Conservation (phyloP, 441 rosid genomes). For the Euphorbia corollata region DNA sequence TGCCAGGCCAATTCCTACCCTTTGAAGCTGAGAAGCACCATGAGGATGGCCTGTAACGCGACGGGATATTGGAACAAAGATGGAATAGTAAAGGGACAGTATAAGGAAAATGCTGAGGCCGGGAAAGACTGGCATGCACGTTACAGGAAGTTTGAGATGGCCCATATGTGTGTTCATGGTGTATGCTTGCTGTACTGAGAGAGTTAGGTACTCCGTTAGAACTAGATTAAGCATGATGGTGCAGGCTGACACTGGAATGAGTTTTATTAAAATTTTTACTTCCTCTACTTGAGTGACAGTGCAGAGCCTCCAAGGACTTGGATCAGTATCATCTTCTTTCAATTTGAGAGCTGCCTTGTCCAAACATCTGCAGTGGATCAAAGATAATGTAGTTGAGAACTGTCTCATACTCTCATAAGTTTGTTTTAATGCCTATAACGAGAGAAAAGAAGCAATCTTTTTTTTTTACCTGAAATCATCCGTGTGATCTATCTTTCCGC, state of each 20-base stretch:
- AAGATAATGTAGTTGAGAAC: background rate
- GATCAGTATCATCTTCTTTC: slow-evolving; percentile 63
- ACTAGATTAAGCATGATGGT: slow-evolving; percentile 57
- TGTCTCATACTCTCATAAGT: background rate
- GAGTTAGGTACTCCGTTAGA: slow-evolving; percentile 78
- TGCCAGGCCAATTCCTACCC: slow-evolving; percentile 81
- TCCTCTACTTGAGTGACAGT: slow-evolving; percentile 95
- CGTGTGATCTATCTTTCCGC: slow-evolving; percentile 69
- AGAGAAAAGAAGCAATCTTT: background rate
- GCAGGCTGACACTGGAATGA: slow-evolving; percentile 75
- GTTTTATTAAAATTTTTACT: slow-evolving; percentile 71
- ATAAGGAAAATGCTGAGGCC: slow-evolving; percentile 74
- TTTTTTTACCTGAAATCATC: slow-evolving; percentile 49
- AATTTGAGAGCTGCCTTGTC: slow-evolving; percentile 87
- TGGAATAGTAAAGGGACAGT: slow-evolving; percentile 62
- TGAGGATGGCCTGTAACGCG: slow-evolving; percentile 77
- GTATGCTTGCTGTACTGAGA: slow-evolving; percentile 86
- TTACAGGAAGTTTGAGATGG: slow-evolving; percentile 69
- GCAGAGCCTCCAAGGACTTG: slow-evolving; percentile 85
- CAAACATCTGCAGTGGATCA: slow-evolving; percentile 45
- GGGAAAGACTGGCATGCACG: slow-evolving; percentile 92
- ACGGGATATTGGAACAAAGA: slow-evolving; percentile 64
- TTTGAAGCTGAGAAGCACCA: slow-evolving; percentile 93
- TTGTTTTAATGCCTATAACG: background rate
- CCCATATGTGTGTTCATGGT: slow-evolving; percentile 73